These are phyloP conservation scores for Neoboletus magnificus DNA, from an alignment of 768 basidiomycete species.

Conservation along the genomic window DNA sequence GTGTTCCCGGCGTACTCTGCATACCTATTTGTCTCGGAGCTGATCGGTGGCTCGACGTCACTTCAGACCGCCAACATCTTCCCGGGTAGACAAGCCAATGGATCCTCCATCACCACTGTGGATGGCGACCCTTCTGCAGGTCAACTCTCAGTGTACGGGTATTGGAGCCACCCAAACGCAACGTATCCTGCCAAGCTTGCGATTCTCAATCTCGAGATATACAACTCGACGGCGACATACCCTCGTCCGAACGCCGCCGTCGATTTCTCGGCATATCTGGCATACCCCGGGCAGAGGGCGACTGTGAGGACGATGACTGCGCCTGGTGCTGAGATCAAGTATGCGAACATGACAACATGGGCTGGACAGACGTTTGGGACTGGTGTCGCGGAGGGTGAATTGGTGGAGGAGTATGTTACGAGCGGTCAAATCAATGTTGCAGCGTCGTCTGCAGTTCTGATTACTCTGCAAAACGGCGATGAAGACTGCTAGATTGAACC, in stretches of 20 bases:
- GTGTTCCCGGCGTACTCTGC: conserved; percentile 53
- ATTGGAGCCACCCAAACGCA: conserved; percentile 39
- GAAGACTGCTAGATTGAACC: neutral
- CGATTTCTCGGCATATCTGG: conserved; percentile 43
- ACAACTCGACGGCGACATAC: conserved; percentile 43
- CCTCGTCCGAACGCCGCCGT: conserved; percentile 43
- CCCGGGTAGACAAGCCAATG: conserved; percentile 49
- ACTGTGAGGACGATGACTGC: conserved; percentile 43
- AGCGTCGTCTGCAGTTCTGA: conserved; percentile 39
- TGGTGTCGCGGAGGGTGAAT: conserved; percentile 37
- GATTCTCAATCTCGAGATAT: conserved; percentile 49
- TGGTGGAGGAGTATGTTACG: conserved; percentile 38
- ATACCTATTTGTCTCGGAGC: conserved; percentile 50
- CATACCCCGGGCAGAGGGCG: conserved; percentile 25
- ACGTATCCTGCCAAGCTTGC: conserved; percentile 44
- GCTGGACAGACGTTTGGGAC: conserved; percentile 45
- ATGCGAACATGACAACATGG: conserved; percentile 46
- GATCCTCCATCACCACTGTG: conserved; percentile 50
- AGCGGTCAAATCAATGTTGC: conserved; percentile 34
- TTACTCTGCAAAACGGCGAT: conserved; percentile 9
- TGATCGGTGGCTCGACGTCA: conserved; percentile 42
- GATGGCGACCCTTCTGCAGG: conserved; percentile 45
- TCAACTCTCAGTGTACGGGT: conserved; percentile 50
- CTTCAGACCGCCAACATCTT: conserved; percentile 48
- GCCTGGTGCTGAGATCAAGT: conserved; percentile 46